Evolutionary conservation across 2,329 filamentous ascomycete species (phyloP).

Genomic region (Colletotrichum euphorbiae): DNA sequence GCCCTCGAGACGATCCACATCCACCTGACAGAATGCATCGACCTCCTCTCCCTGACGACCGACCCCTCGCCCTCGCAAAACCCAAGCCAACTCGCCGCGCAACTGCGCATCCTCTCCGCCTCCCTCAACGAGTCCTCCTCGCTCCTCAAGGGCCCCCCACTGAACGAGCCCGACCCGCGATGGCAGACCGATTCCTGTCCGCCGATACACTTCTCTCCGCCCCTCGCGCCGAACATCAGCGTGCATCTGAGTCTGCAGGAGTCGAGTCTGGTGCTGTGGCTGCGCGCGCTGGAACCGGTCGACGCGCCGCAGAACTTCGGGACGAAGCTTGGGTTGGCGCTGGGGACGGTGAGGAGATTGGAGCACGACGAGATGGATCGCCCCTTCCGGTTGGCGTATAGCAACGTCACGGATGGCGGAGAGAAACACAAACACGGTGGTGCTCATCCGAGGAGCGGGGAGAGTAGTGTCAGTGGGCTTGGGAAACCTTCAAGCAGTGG

Average conservation of each 20-base stretch:
- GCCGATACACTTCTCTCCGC: constrained; percentile 56
- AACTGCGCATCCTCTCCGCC: constrained; percentile 67
- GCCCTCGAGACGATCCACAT: constrained; percentile 79
- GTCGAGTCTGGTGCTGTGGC: constrained; percentile 74
- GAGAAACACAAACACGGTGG: constrained; percentile 37
- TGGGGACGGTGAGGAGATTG: constrained; percentile 70
- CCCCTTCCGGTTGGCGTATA: constrained; percentile 72
- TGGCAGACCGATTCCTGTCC: constrained; percentile 60
- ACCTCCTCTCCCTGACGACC: constrained; percentile 76
- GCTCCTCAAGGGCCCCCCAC: constrained; percentile 66
- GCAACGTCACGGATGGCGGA: constrained; percentile 43
- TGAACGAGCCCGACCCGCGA: constrained; percentile 52
- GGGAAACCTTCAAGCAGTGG: constrained; percentile 36
- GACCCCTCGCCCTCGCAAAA: constrained; percentile 67
- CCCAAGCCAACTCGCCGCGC: constrained; percentile 66
- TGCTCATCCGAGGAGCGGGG: constrained; percentile 19
- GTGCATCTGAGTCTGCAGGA: constrained; percentile 79
- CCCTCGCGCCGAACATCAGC: constrained; percentile 72
- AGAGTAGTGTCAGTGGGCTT: constrained; percentile 24
- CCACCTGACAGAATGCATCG: constrained; percentile 85
- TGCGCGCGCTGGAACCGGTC: constrained; percentile 77
- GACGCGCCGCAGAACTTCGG: constrained; percentile 70
- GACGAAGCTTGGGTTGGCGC: constrained; percentile 77
- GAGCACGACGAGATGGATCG: constrained; percentile 85
- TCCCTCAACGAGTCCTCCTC: constrained; percentile 63